These are phyloP conservation scores for Solanum piurae DNA, from an alignment of 257 asterid species.

Conservation along the genomic window DNA sequence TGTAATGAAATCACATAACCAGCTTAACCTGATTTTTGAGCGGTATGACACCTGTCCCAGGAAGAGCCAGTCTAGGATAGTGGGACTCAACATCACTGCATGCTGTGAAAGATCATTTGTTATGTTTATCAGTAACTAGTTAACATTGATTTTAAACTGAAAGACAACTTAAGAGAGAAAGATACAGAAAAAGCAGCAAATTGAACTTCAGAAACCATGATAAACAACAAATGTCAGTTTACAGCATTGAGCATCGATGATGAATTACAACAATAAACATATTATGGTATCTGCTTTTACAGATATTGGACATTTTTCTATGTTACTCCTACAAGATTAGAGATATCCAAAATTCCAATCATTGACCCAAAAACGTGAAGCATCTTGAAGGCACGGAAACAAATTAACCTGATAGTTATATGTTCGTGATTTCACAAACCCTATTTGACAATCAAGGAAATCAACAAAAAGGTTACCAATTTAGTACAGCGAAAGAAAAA, in stretches of 20 bases:
- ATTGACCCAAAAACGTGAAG: not conserved
- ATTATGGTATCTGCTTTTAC: not conserved
- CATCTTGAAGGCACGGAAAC: not conserved
- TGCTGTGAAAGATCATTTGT: constrained; percentile 24
- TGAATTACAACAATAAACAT: not conserved
- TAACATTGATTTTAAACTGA: not conserved
- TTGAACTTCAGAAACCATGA: not conserved
- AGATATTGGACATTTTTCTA: not conserved
- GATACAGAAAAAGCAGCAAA: not conserved
- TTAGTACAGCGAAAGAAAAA: not conserved
- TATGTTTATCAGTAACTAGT: not conserved
- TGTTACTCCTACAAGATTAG: not conserved
- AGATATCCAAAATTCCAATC: not conserved
- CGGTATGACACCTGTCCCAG: constrained; percentile 57
- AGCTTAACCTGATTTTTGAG: constrained; percentile 50
- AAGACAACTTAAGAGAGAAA: not conserved
- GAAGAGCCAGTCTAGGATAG: constrained; percentile 65
- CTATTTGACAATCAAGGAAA: not conserved
- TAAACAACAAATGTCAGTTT: not conserved
- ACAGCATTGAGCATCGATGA: not conserved
- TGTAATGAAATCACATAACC: not conserved
- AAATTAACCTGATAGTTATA: not conserved
- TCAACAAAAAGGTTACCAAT: not conserved
- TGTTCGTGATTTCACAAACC: not conserved
- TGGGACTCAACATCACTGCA: constrained; percentile 66